Base-by-base conservation (phyloP, 257 asterid species). In the Lavandula angustifolia region DNA sequence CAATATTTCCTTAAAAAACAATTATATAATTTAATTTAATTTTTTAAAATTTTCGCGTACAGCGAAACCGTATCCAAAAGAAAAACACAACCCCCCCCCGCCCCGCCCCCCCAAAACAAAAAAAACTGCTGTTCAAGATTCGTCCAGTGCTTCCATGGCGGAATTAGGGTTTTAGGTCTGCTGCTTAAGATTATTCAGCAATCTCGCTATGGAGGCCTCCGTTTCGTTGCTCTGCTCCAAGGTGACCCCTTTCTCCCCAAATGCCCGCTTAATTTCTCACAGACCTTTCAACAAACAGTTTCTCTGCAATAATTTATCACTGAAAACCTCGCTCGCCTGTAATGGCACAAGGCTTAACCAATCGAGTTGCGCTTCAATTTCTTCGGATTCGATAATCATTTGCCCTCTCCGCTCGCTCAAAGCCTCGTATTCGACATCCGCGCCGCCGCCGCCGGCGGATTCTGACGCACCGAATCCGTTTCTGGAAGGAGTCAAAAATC, bases 211-310 rank as follows among this genome's bases (percentile, higher is more conserved):
- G 98, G 92, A 79, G 71, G 63, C 85, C 7, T 53, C 84, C 9
- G 71, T 82, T 10, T 62, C 87, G 22, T 48, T 85, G 18, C 63
- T 73, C 63, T 79, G 71, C 73, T 78, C 91, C 16, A 85, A 81
- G 81, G 79, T 84, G 16, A 75, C 77, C 5, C 82, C 88, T 71
- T 81, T 75, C 22, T 57, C 64, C 3, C 49, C 74, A 6, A 58
- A 56, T 5, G 54, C 70, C 31, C 34, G 41, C 40, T 50, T 41
- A 9, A 6, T 49, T 35, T 84, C 92, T 0, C 6, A 81, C 77
- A 64, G 94, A 62, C 95, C 60, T 79, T 84, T 69, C 18, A 61
- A 73, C 96, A 84, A 83, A 75, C 95, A 68, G 3, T 10, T 74
- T 7, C 75, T 60, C 18, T 41, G 79, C 87, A 86, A 76, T 9